Evolutionary conservation across 208 protist species (phyloP).

Genomic region (Trypanosoma caninum): DNA sequence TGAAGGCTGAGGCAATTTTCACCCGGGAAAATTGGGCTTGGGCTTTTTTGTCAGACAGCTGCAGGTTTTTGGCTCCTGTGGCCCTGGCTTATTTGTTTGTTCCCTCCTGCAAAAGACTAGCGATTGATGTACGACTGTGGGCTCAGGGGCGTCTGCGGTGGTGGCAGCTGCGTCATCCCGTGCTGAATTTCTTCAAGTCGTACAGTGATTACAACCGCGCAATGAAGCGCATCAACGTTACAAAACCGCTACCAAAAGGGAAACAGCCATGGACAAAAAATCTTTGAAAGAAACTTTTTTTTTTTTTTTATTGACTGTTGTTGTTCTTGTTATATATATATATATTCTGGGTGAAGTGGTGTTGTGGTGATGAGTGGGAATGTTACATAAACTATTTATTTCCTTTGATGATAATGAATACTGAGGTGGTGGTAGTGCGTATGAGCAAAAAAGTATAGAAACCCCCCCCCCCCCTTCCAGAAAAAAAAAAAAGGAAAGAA

Average conservation of each 20-base stretch:
- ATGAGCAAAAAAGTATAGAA: no score
- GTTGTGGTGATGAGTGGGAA: no score
- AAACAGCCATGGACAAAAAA: constrained; percentile 77
- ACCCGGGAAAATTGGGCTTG: constrained; percentile 88
- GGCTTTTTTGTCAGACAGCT: constrained; percentile 85
- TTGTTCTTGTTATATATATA: constrained; percentile 13
- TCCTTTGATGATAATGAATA: no score
- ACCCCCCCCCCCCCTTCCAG: no score
- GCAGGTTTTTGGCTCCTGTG: constrained; percentile 68
- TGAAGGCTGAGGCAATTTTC: constrained; percentile 82
- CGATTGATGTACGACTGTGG: constrained; percentile 64
- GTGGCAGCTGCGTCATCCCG: constrained; percentile 77
- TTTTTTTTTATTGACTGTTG: neutral
- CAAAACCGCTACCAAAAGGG: constrained; percentile 65
- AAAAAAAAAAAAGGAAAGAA: no score
- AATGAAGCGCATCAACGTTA: constrained; percentile 77
- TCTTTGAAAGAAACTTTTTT: constrained; percentile 28
- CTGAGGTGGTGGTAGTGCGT: no score
- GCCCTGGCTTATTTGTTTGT: constrained; percentile 71
- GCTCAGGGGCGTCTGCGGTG: constrained; percentile 59
- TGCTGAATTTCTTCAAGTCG: constrained; percentile 86
- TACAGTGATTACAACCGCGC: constrained; percentile 80
- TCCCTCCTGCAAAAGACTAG: constrained; percentile 64
- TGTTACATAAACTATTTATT: no score
- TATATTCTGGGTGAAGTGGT: neutral